Conservation (phyloP, 208 protist species). For the Wallacemonas collosoma region DNA sequence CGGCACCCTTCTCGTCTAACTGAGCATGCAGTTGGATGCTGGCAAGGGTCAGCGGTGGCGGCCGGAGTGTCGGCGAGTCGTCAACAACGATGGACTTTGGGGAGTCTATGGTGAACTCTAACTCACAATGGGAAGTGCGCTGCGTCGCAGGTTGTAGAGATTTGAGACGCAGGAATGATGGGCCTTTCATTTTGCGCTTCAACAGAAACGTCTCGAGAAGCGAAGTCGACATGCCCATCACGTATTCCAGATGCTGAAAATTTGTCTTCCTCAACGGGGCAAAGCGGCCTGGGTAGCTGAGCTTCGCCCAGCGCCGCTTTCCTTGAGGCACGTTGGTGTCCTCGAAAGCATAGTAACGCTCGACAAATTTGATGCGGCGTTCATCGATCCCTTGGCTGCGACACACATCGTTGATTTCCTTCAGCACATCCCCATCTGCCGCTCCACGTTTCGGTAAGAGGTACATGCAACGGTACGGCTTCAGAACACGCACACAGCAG, state of each 20-base stretch:
- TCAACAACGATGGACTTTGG: constrained; percentile 76
- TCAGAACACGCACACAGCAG: constrained; percentile 87
- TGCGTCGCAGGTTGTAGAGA: constrained; percentile 32
- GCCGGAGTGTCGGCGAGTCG: constrained; percentile 39
- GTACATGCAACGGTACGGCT: constrained; percentile 79
- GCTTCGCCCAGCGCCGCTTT: constrained; percentile 87
- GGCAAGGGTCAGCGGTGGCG: constrained; percentile 87
- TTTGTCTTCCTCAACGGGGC: constrained; percentile 47
- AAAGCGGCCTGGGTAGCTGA: constrained; percentile 83
- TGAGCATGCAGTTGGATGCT: constrained; percentile 91
- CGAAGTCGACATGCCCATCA: constrained; percentile 85
- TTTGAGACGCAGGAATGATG: constrained; percentile 84
- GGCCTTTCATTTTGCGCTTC: constrained; percentile 94
- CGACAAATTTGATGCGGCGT: constrained; percentile 86
- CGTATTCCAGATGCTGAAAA: constrained; percentile 67
- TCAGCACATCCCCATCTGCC: constrained; percentile 69
- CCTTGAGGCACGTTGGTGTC: constrained; percentile 73
- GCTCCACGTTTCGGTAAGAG: constrained; percentile 66
- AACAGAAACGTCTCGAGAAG: constrained; percentile 94
- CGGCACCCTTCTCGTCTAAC: constrained; percentile 62
- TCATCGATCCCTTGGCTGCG: constrained; percentile 68
- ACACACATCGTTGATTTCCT: constrained; percentile 84
- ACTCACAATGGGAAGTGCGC: constrained; percentile 81
- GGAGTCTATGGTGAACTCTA: constrained; percentile 77
- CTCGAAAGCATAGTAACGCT: constrained; percentile 95